Evolutionary conservation across 306 rosid genomes (phyloP).

Genomic region (Psophocarpus tetragonolobus): DNA sequence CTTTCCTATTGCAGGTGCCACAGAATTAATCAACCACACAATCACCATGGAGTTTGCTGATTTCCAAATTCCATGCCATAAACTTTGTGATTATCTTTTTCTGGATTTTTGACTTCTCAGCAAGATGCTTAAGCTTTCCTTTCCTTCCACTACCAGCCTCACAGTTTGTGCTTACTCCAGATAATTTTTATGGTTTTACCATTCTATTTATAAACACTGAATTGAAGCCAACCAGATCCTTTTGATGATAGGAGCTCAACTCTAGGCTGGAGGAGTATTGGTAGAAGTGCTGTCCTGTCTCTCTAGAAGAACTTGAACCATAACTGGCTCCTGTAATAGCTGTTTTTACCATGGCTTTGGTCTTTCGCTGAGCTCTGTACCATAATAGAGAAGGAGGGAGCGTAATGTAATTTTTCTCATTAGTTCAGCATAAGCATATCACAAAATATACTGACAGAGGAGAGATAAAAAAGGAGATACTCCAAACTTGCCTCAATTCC

Average conservation of each 20-base stretch:
- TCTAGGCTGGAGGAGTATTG: not conserved
- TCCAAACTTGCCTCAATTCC: not conserved
- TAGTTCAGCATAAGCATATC: not conserved
- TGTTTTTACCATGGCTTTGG: not conserved
- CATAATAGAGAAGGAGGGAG: not conserved
- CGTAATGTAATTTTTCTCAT: not conserved
- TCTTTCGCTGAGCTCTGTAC: not conserved
- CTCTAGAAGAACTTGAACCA: not conserved
- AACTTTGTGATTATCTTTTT: not conserved
- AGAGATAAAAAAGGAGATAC: not conserved
- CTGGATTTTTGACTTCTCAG: not conserved
- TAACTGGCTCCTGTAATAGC: not conserved
- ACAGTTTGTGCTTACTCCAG: not conserved
- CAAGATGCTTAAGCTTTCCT: not conserved
- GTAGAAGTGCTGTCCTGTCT: not conserved
- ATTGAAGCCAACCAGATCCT: not conserved
- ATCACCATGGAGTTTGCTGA: not conserved
- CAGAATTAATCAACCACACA: too few relatives aligned
- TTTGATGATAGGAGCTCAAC: not conserved
- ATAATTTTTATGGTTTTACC: not conserved
- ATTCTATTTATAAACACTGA: not conserved
- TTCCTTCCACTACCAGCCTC: not conserved
- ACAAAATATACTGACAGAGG: not conserved
- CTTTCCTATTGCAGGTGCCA: too few relatives aligned
- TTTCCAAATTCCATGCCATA: not conserved